phyloP scores from a whole-genome alignment of 108 stramenopile genomes.

The Pseudonitzschia multiseries region DNA sequence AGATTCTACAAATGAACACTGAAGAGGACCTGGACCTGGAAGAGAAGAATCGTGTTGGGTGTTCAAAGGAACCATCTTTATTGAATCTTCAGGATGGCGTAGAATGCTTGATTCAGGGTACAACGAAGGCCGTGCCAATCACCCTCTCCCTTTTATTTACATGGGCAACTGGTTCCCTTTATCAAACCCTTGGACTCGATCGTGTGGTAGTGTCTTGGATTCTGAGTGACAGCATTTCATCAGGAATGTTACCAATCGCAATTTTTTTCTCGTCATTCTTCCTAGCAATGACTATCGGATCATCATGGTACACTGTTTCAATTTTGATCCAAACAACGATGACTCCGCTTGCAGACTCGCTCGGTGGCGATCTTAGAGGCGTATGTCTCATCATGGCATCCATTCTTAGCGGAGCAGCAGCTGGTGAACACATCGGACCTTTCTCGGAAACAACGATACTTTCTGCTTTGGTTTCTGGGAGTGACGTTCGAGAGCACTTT shows the following conservation, averaged over 20 bases:
- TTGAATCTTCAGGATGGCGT: conserved; percentile 40
- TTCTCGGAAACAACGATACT: conserved; percentile 70
- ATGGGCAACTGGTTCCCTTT: conserved; percentile 44
- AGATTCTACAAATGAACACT: neutral
- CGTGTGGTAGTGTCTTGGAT: conserved; percentile 47
- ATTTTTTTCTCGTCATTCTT: conserved; percentile 47
- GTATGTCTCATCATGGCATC: conserved; percentile 44
- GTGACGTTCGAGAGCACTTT: conserved; percentile 44
- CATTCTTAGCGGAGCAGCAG: conserved; percentile 59
- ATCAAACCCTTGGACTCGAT: conserved; percentile 40
- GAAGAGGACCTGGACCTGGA: neutral
- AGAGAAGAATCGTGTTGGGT: conserved; percentile 2
- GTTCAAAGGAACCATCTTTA: conserved; percentile 17
- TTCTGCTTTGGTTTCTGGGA: conserved; percentile 46
- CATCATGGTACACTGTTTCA: conserved; percentile 55
- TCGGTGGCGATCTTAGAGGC: conserved; percentile 38
- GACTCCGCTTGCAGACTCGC: conserved; percentile 39
- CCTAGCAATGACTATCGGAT: conserved; percentile 57
- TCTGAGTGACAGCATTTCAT: conserved; percentile 25
- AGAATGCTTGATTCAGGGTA: conserved; percentile 49
- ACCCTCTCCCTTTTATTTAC: conserved; percentile 51
- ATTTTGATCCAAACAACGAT: conserved; percentile 57
- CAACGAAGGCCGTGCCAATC: conserved; percentile 43
- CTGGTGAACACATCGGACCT: conserved; percentile 69
- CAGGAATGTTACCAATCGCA: conserved; percentile 42